phyloP scores from a whole-genome alignment of 352 stramenopile genomes.

The Phytopythium ostracodes region DNA sequence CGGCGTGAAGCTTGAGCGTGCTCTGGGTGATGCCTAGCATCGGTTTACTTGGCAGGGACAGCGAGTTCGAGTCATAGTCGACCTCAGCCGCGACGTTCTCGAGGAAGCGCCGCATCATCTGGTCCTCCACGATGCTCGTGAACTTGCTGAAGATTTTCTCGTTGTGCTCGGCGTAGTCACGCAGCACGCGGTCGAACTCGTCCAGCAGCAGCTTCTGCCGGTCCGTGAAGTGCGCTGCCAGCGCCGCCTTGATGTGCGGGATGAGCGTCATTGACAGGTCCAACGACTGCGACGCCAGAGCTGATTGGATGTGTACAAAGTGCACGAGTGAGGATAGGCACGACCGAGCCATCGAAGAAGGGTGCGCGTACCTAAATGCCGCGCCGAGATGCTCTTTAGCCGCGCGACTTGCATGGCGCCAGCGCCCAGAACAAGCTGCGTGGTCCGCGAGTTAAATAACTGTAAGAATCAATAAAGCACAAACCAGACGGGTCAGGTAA shows the following conservation, averaged over 20 bases:
- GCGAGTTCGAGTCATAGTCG: conserved; percentile 60
- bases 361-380: conserved; percentile 81
- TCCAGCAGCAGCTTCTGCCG: conserved; percentile 96
- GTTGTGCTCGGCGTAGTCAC: conserved; percentile 95
- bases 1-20: conserved; percentile 94
- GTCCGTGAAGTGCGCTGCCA: conserved; percentile 92
- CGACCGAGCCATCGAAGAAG: neutral
- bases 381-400: conserved; percentile 95
- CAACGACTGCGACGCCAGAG: conserved; percentile 94
- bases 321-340: neutral
- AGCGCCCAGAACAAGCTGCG: conserved; percentile 94
- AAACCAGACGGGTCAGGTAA: conserved; percentile 6
- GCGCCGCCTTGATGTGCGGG: conserved; percentile 93
- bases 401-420: conserved; percentile 95
- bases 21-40: conserved; percentile 94
- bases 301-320: conserved; percentile 23
- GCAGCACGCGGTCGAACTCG: conserved; percentile 94
- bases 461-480: conserved; percentile 37
- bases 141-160: conserved; percentile 98
- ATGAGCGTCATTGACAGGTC: conserved; percentile 93
- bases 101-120: conserved; percentile 93
- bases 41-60: conserved; percentile 65
- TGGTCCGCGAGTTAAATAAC: conserved; percentile 96
- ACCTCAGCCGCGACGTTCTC: conserved; percentile 75
- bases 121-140: conserved; percentile 95